phyloP scores from a whole-genome alignment of 1,284 basidiomycete genomes.

The Xanthoconium separans region DNA sequence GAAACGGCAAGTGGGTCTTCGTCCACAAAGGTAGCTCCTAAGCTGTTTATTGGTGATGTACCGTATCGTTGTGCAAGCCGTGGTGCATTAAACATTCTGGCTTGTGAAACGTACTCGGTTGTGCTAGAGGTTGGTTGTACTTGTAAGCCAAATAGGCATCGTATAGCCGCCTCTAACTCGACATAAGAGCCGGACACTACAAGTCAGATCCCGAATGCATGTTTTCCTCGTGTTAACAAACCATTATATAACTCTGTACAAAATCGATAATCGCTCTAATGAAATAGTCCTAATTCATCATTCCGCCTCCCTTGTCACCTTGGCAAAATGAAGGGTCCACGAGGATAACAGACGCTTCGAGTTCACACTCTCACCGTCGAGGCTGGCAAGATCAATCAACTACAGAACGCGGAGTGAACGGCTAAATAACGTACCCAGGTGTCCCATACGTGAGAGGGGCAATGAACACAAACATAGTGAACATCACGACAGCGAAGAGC shows the following conservation, averaged over 20 bases:
- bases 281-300: constrained; percentile 21
- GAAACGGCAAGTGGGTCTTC: constrained; percentile 75
- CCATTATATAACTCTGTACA: constrained; percentile 24
- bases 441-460: constrained; percentile 91
- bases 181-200: neutral
- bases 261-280: constrained; percentile 12
- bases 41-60: constrained; percentile 51
- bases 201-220: constrained; percentile 1
- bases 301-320: constrained; percentile 46
- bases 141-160: constrained; percentile 15
- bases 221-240: constrained; percentile 11
- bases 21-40: constrained; percentile 71
- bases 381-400: constrained; percentile 39
- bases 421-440: constrained; percentile 65
- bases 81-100: constrained; percentile 75
- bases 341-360: constrained; percentile 67
- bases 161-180: neutral
- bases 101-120: constrained; percentile 5
- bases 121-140: constrained; percentile 8
- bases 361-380: constrained; percentile 74
- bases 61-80: constrained; percentile 66
- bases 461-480: constrained; percentile 73
- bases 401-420: constrained; percentile 6
- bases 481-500: constrained; percentile 57
- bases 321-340: constrained; percentile 86